Percentiles rank a stretch among this genome's conserved stretches.
phyloP scores from a whole-genome alignment of 768 basidiomycete genomes.

The Leccinum rimulosum region DNA sequence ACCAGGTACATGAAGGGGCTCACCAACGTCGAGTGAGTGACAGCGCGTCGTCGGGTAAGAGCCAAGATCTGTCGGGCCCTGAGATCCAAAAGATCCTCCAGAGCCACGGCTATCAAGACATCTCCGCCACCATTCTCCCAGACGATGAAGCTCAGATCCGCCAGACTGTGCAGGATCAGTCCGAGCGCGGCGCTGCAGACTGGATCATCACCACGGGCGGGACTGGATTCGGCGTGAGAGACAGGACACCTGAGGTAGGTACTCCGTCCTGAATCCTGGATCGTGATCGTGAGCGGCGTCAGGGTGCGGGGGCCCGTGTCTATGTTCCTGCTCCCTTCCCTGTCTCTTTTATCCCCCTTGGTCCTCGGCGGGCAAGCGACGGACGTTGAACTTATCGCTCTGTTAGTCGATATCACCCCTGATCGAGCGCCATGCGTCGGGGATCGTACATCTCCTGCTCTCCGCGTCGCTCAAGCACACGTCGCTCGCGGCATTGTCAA shows the following conservation, averaged over 20 bases:
- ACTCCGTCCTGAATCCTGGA: background rate
- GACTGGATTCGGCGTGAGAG: conserved; percentile 80
- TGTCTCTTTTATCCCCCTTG: background rate
- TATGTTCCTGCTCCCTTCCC: background rate
- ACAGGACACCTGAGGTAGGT: conserved; percentile 78
- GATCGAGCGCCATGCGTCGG: conserved; percentile 65
- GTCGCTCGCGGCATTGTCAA: conserved; percentile 75
- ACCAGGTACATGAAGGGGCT: background rate
- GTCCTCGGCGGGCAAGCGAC: background rate
- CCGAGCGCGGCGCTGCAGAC: conserved; percentile 47
- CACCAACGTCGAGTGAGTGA: conserved; percentile 54
- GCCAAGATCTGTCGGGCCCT: conserved; percentile 66
- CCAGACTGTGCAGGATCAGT: conserved; percentile 45
- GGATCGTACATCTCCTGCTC: conserved; percentile 73
- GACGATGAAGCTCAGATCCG: conserved; percentile 61
- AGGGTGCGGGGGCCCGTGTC: background rate
- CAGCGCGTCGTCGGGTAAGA: conserved; percentile 49
- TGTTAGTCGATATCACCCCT: conserved; percentile 57
- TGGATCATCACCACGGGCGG: conserved; percentile 85
- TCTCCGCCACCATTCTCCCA: conserved; percentile 50
- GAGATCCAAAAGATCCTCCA: conserved; percentile 52
- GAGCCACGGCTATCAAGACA: conserved; percentile 37
- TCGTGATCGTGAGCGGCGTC: background rate
- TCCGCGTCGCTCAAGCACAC: conserved; percentile 69
- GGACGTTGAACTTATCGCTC: background rate